phyloP scores from a whole-genome alignment of 2,329 filamentous ascomycete species.

The Ophiostoma perfectum region DNA sequence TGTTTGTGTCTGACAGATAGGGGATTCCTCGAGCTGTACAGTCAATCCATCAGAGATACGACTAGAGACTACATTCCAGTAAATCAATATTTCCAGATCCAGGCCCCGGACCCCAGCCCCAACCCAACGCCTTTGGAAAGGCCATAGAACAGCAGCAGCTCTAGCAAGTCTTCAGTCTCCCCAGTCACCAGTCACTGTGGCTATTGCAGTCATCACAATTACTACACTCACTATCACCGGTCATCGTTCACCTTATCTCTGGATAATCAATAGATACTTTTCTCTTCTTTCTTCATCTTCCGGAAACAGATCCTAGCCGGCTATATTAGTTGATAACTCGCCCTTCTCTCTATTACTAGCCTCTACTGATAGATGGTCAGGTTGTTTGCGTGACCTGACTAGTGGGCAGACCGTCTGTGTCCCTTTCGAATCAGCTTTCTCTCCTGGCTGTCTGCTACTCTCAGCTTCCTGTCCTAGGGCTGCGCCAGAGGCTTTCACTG shows the following conservation, averaged over 20 bases:
- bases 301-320: neutral
- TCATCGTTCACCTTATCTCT: neutral
- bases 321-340: neutral
- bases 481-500: neutral
- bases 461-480: neutral
- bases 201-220: neutral
- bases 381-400: neutral
- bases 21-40: neutral
- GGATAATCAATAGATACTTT: neutral
- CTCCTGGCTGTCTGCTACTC: neutral
- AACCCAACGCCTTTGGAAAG: neutral
- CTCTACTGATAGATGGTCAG: neutral
- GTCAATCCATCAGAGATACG: neutral
- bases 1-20: neutral
- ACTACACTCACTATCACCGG: neutral
- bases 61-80: neutral
- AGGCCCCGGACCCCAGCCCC: neutral
- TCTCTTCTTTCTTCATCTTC: neutral
- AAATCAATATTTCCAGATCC: slow-evolving; percentile 8
- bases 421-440: neutral
- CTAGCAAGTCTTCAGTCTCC: neutral
- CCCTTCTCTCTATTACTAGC: neutral
- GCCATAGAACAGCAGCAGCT: neutral
- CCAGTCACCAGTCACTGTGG: no score
- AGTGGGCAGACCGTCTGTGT: neutral